Evolutionary conservation across 2,329 filamentous ascomycete species (phyloP), one percentile per base, ranked within the genome.

Genomic region (Lojkania enalia): DNA sequence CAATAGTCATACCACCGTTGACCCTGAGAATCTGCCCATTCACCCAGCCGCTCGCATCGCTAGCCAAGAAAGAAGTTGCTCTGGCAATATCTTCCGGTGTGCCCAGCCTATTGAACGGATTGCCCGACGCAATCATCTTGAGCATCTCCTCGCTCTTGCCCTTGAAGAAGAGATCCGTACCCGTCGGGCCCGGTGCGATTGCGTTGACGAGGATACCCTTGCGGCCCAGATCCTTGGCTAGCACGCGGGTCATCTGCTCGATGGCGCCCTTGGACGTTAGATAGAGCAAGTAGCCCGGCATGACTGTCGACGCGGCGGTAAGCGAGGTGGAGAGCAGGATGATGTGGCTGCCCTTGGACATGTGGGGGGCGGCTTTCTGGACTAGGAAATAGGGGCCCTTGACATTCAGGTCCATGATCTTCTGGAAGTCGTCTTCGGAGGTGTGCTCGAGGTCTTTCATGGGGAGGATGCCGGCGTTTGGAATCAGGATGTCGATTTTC

Each of bases 391-490:
- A 65, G 9, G 61, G 57, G 3, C 60, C 59, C 23, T 57, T 60
- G 25, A 57, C 57, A 52, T 87, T 87, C 46, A 87, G 78, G 31
- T 75, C 75, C 63, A 86, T 81, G 23, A 83, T 80, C 29, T 75
- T 71, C 50, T 86, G 81, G 44, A 83, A 87, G 18, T 86, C 83
- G 2, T 70, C 71, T 39, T 85, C 81, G 0, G 77, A 81, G 1
- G 86, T 84, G 1, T 82, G 73, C 0, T 82, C 83, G 1, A 82
- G 74, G 69, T 56, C 57, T 18, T 46, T 53, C 36, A 76, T 74
- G 35, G 79, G 71, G 0, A 73, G 75, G 11, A 73, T 69, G 1
- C 78, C 82, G 4, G 83, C 80, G 39, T 82, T 83, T 48, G 80
- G 79, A 9, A 84, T 55, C 2, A 83, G 60, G 19, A 83, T 77